phyloP scores from a whole-genome alignment of 2,329 filamentous ascomycete genomes.

The Ceratocystis papillata region DNA sequence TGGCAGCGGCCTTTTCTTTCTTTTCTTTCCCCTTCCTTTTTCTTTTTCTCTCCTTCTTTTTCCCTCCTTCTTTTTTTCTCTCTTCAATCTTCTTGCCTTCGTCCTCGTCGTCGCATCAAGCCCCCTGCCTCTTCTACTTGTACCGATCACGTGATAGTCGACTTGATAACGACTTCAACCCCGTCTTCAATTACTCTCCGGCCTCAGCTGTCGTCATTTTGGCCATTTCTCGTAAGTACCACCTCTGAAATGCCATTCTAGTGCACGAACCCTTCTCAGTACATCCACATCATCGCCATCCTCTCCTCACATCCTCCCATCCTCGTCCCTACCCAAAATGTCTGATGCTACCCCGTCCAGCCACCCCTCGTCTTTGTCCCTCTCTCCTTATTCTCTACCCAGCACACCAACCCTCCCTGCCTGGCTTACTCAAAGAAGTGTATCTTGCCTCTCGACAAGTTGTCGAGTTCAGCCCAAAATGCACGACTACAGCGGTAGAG shows the following conservation, averaged over 20 bases:
- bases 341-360: conserved; percentile 9
- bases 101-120: conserved; percentile 24
- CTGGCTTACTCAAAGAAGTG: neutral
- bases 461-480: neutral
- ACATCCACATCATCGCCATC: conserved; percentile 7
- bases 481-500: too few species aligned
- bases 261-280: conserved; percentile 1
- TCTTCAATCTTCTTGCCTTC: neutral
- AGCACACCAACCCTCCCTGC: neutral
- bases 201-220: neutral
- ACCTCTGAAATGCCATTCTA: neutral
- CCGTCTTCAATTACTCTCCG: neutral
- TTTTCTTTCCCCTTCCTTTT: neutral
- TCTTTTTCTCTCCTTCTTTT: neutral
- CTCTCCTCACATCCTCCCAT: neutral
- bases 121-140: conserved; percentile 15
- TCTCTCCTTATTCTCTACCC: neutral
- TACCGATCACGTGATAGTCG: neutral
- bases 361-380: neutral
- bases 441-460: too few species aligned
- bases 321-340: conserved; percentile 8
- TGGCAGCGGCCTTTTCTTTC: neutral
- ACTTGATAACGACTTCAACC: neutral
- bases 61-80: neutral
- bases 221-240: neutral